Evolutionary conservation across 2,329 filamentous ascomycete species (phyloP), one percentile per base, ranked within the genome.

Genomic region (Xylariaceae sp.): DNA sequence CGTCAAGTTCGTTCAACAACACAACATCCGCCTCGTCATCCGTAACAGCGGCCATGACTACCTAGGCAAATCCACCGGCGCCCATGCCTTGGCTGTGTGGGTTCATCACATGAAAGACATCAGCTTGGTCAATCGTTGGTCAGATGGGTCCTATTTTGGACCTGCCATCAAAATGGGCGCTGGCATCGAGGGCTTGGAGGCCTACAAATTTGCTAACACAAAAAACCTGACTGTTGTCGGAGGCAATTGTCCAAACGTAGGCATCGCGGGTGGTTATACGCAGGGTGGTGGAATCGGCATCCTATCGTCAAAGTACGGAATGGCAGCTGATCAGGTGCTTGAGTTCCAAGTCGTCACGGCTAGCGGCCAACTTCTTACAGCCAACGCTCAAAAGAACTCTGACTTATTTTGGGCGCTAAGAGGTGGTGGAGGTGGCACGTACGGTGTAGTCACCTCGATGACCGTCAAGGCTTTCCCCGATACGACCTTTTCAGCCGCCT

Each of bases 401-500:
- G 37, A 40, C 37, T 23, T 40, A 6, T 36, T 84, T 73, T 89
- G 85, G 85, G 86, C 86, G 1, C 70, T 87, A 2, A 76, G 76
- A 48, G 84, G 85, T 5, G 84, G 85, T 0, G 85, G 86, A 2
- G 80, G 78, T 6, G 82, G 83, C 12, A 86, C 78, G 26, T 88
- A 81, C 61, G 85, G 76, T 2, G 75, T 87, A 2, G 82, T 87
- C 1, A 69, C 78, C 11, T 53, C 46, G 3, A 21, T 59, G 9
- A 58, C 50, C 3, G 31, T 53, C 24, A 53, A 53, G 19, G 60
- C 49, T 6, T 49, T 21, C 24, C 40, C 41, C 5, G 49, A 53
- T 14, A 58, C 29, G 11, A n/a, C 11, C 28, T 7, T 41, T 4
- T 53, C 59, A 1, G 41, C 51, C 1, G 59, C 52, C 4, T 46